Percentiles rank a stretch among this genome's conserved stretches.
phyloP scores from a whole-genome alignment of 192 early-diverging fungal genomes.

The Funneliformis geosporum region DNA sequence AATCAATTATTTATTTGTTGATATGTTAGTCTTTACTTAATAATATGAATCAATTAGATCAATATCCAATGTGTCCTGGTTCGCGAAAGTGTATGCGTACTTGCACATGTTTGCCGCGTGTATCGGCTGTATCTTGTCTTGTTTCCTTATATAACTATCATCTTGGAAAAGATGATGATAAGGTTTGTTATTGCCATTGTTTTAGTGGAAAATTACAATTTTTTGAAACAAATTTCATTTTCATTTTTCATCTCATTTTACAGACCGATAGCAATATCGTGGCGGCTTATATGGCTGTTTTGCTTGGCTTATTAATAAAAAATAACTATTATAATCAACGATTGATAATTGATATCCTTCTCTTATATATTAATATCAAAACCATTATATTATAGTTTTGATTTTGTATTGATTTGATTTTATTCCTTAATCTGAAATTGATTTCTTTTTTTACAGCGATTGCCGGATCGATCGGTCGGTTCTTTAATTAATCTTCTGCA shows the following conservation, averaged over 20 bases:
- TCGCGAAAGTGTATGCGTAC: slow-evolving; percentile 4
- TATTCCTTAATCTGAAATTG: slow-evolving; percentile 2
- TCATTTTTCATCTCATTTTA: background rate
- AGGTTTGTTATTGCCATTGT: background rate
- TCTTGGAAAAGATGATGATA: background rate
- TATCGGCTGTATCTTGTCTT: slow-evolving; percentile 21
- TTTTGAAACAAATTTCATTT: background rate
- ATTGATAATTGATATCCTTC: slow-evolving; percentile 30
- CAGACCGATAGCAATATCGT: slow-evolving; percentile 22
- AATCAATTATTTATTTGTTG: background rate
- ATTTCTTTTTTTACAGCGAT: slow-evolving; percentile 4
- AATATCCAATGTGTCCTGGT: slow-evolving; percentile 22
- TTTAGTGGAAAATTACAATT: background rate
- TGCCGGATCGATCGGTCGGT: slow-evolving; percentile 15
- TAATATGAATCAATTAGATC: slow-evolving; percentile 5
- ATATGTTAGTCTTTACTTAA: background rate
- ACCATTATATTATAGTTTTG: background rate
- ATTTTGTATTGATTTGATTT: background rate
- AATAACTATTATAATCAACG: slow-evolving; percentile 16
- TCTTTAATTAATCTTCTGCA: slow-evolving; percentile 25
- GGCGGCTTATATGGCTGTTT: slow-evolving; percentile 24
- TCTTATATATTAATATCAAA: background rate
- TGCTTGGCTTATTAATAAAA: slow-evolving; percentile 28
- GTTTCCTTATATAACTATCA: slow-evolving; percentile 28
- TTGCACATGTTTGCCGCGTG: slow-evolving; percentile 6